Base-by-base conservation (phyloP, 306 rosid genomes). In the Fragaria nilgerrensis region DNA sequence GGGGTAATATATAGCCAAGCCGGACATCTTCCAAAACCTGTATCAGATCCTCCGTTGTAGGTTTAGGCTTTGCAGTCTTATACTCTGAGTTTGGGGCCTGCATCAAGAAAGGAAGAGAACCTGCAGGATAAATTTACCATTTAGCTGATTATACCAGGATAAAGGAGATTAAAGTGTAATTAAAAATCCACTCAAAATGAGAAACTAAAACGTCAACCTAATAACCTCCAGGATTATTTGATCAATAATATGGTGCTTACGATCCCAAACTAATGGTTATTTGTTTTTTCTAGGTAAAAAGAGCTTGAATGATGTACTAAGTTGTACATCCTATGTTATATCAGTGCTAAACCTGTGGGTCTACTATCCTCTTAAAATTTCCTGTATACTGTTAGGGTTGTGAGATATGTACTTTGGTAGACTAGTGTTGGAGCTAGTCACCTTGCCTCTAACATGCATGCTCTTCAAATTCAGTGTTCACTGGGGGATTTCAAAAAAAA, bases 11-110 rank as follows among this genome's bases (percentile, higher is more conserved):
- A 77, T 95, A 88, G 75, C 92, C 92, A 36, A 95, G 90, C 11
- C 91, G 90, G 61, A 95, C 99, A 68, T 89, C 91, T 77, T 86
- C 97, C 80, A 95, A 78, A 75, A 85, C 95, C 88, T 84, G 82
- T 78, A 80, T 81, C 79, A 95, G 85, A 71, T 92, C 94, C 72
- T 92, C 94, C 14, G 89, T 86, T 63, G 88, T 83, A 58, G 99
- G 99, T 81, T 87, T 88, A 36, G 79, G 76, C 70, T 85, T 85
- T 84, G 78, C 70, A 74, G 76, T 80, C 22, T 3, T 75, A 53
- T 44, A 65, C 74, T 86, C 86, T 14, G 83, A 80, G 76, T 84
- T 81, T 32, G 82, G 81, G 36, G 79, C 9, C 59, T 79, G 80
- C 81, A 78, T 72, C 92, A 89, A 85, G 93, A 95, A 92, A 78